A percentile compares a stretch with the other conserved stretches of the same genome.
Conservation (phyloP, 371 early-diverging fungal genomes). For the Funneliformis caledonium region DNA sequence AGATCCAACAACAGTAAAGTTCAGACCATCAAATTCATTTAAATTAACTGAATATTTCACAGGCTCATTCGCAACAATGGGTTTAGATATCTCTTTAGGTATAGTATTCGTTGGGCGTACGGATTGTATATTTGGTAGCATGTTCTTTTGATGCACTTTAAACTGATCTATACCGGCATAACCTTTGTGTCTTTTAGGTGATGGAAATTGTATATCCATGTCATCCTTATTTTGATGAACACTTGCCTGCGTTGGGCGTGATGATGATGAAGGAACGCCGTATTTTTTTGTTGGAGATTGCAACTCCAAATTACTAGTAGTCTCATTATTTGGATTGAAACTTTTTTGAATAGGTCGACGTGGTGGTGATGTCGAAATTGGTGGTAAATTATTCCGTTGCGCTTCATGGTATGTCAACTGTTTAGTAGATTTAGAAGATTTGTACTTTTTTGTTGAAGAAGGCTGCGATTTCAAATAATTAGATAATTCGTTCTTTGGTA, state of each 20-base stretch:
- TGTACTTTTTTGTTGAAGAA: background rate
- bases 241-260: background rate
- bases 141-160: too few relatives aligned
- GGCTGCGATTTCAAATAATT: background rate
- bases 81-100: background rate
- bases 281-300: background rate
- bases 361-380: background rate
- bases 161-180: too few relatives aligned
- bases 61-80: background rate
- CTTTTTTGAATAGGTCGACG: background rate
- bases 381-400: too few relatives aligned
- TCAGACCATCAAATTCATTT: background rate
- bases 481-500: background rate
- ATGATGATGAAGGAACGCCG: too few relatives aligned
- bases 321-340: background rate
- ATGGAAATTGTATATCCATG: background rate
- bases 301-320: background rate
- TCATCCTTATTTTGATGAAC: background rate
- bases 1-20: background rate
- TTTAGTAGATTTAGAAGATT: too few relatives aligned
- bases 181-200: background rate
- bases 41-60: background rate
- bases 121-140: too few relatives aligned
- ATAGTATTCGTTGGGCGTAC: too few relatives aligned
- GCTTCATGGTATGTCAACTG: too few relatives aligned